Evolutionary conservation across 768 basidiomycete species (phyloP).

Genomic region (Phlebiopsis flavidoalba): DNA sequence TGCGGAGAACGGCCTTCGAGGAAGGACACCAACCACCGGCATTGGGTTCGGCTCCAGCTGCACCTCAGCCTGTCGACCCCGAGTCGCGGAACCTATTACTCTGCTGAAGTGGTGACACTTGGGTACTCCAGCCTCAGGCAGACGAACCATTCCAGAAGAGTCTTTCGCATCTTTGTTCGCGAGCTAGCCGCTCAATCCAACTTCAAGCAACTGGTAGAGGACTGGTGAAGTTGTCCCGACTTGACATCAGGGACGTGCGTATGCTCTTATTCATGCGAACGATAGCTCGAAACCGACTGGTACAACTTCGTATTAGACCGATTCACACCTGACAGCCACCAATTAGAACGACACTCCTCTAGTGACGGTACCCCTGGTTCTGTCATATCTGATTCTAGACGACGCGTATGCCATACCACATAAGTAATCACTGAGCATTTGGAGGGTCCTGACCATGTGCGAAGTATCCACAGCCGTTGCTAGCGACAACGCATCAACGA

Average conservation of each 20-base stretch:
- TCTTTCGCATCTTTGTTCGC: conserved; percentile 41
- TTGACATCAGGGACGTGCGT: conserved; percentile 51
- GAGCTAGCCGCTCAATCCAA: conserved; percentile 41
- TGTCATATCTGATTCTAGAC: conserved; percentile 60
- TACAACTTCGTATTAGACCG: conserved; percentile 13
- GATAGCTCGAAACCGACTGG: conserved; percentile 3
- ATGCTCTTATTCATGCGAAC: conserved; percentile 12
- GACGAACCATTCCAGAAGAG: conserved; percentile 32
- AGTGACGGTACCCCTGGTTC: conserved; percentile 53
- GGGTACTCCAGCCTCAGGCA: conserved; percentile 4
- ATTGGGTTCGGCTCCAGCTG: conserved; percentile 1
- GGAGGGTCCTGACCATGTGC: background rate
- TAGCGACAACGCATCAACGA: conserved; percentile 48
- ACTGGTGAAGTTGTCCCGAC: conserved; percentile 51
- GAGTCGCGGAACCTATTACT: background rate
- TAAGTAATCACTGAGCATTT: background rate
- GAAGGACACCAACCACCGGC: conserved; percentile 6
- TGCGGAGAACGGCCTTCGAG: conserved; percentile 11
- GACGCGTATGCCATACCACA: conserved; percentile 43
- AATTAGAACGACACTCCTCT: conserved; percentile 36
- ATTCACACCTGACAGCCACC: conserved; percentile 16
- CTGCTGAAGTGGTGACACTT: background rate
- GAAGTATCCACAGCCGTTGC: conserved; percentile 56
- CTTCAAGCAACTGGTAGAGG: conserved; percentile 35
- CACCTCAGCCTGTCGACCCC: no score